Base-by-base conservation (phyloP, 2,329 filamentous ascomycete species). In the Tolypocladium ovalisporum region DNA sequence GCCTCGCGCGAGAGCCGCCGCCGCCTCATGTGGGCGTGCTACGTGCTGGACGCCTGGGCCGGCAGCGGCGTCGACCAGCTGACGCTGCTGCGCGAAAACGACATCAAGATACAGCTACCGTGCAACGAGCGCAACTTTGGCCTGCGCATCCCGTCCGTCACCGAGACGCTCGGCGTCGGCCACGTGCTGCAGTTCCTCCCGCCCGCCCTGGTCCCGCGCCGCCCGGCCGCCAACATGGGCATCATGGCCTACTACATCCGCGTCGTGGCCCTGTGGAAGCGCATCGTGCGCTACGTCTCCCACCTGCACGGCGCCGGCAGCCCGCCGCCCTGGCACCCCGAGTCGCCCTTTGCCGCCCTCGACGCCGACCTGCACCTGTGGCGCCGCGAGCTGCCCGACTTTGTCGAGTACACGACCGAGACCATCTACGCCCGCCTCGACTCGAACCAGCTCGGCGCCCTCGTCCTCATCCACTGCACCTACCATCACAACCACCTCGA, bases 401-500 rank as follows among this genome's bases (percentile, higher is more conserved):
- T 73, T 58, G 69, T 77, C 44, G 72, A 72, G 39, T 76, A 76
- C 61, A 73, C 71, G 1, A 66, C 71, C 17, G 72, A 75, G 47
- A 74, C 75, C 22, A 75, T 77, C 37, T 77, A 77, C 58, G 74
- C 74, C 3, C 73, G 75, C 13, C 70, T 76, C 24, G 75, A 76
- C 59, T 76, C 75, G 1, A 74, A 75, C 39, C 75, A 78, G 60
- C 69, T 77, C 0, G 75, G 75, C 17, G 74, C 74, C 12, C 65
- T 78, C 47, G 71, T 75, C 15, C 61, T 77, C 4, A 68, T 77
- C 10, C 75, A 77, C 61, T 76, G 74, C 61, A 77, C 75, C 32
- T 77, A 76, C 54, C 73, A 77, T 51, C 74, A 77, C 61, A 76
- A 74, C 52, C 70, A 75, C 42, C 65, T 76, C 5, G 75, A 77